Evolutionary conservation across 768 basidiomycete genomes (phyloP).

Genomic region (Strobilomyces confusus): DNA sequence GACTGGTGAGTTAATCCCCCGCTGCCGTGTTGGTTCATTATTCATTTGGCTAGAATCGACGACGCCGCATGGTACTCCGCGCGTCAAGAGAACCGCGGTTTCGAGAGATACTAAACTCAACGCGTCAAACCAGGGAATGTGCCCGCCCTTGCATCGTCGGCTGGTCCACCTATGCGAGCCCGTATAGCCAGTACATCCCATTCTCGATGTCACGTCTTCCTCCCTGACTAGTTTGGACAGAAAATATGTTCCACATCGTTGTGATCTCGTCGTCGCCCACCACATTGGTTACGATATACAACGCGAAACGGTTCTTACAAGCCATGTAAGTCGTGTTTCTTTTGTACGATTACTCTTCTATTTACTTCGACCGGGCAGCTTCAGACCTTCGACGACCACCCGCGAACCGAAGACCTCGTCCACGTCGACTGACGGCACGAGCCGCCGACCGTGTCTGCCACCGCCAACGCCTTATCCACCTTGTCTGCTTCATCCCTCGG

Average conservation of each 20-base stretch:
- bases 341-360: neutral
- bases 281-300: slow-evolving; percentile 61
- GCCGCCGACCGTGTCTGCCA: slow-evolving; percentile 23
- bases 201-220: neutral
- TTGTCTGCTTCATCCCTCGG: slow-evolving; percentile 15
- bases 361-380: slow-evolving; percentile 36
- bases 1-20: slow-evolving; percentile 11
- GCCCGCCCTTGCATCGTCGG: slow-evolving; percentile 35
- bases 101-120: slow-evolving; percentile 80
- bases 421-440: slow-evolving; percentile 86
- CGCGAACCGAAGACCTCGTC: slow-evolving; percentile 77
- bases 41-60: neutral
- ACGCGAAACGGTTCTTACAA: slow-evolving; percentile 90
- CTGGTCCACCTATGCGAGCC: slow-evolving; percentile 40
- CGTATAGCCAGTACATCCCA: slow-evolving; percentile 63
- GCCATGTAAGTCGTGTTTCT: slow-evolving; percentile 52
- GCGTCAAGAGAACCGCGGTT: slow-evolving; percentile 78
- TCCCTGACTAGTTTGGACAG: slow-evolving; percentile 30
- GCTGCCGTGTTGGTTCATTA: neutral
- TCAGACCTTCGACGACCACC: slow-evolving; percentile 68
- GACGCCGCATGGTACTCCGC: neutral
- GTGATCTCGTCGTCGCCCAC: slow-evolving; percentile 94
- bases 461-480: slow-evolving; percentile 5
- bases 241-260: slow-evolving; percentile 87
- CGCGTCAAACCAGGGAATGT: slow-evolving; percentile 54